Percentiles rank a stretch among this genome's conserved stretches.
Evolutionary conservation across 1,284 basidiomycete species (phyloP).

Genomic region (Ustilago trichophora): DNA sequence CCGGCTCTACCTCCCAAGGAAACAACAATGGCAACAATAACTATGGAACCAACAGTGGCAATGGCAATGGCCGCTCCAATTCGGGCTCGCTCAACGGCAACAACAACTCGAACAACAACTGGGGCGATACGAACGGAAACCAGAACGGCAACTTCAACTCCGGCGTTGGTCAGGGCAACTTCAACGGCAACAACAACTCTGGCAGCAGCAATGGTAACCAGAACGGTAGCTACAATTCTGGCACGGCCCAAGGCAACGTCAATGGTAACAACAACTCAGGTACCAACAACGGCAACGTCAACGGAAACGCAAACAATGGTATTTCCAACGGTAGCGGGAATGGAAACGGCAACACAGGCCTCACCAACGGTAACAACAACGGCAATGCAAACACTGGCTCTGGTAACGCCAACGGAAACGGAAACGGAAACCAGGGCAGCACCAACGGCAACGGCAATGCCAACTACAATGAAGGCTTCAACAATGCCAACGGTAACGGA

Average conservation of each 20-base stretch:
- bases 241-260: neutral
- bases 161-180: constrained; percentile 7
- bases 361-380: constrained; percentile 3
- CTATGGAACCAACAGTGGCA: constrained; percentile 1
- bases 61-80: constrained; percentile 1
- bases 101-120: constrained; percentile 11
- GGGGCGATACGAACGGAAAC: constrained; percentile 3
- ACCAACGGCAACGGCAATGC: constrained; percentile 5
- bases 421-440: neutral
- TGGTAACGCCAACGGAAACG: constrained; percentile 2
- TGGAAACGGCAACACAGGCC: neutral
- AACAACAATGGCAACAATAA: constrained; percentile 13
- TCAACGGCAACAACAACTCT: constrained; percentile 9
- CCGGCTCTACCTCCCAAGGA: too few relatives aligned
- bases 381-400: constrained; percentile 3
- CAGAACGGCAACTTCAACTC: constrained; percentile 13
- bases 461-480: neutral
- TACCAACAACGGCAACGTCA: constrained; percentile 5
- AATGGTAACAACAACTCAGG: constrained; percentile 9
- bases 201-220: constrained; percentile 4
- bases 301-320: constrained; percentile 1
- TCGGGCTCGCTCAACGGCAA: constrained; percentile 6
- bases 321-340: constrained; percentile 2
- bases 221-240: constrained; percentile 5
- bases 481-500: constrained; percentile 1